Evolutionary conservation across 805 yeast genomes (phyloP).

Genomic region (Yamadazyma paraphyllophila): DNA sequence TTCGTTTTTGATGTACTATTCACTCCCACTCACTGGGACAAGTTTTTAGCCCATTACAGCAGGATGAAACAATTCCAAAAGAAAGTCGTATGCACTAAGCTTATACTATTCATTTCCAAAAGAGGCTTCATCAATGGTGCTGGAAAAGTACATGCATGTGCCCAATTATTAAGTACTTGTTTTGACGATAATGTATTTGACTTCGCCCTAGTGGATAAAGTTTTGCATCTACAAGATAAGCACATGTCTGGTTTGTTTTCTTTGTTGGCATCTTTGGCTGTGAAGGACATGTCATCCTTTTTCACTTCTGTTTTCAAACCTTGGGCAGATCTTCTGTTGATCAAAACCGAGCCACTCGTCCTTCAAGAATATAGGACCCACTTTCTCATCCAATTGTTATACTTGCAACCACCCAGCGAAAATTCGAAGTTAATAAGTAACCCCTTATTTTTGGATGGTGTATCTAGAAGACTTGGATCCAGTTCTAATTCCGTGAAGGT

Average conservation of each 20-base stretch:
- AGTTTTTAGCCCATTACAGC: conserved; percentile 14
- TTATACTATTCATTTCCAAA: conserved; percentile 13
- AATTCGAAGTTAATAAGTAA: not conserved
- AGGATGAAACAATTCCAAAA: conserved; percentile 27
- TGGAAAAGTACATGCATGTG: conserved; percentile 6
- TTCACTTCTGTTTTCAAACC: conserved; percentile 4
- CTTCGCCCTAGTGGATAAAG: conserved; percentile 19
- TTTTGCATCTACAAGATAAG: conserved; percentile 15
- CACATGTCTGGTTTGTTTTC: conserved; percentile 19
- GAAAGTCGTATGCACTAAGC: conserved; percentile 19
- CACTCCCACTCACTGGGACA: conserved; percentile 18
- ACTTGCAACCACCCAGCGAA: not conserved
- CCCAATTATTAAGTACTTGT: not conserved
- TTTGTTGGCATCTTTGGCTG: not conserved
- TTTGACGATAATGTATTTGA: conserved; percentile 10
- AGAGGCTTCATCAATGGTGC: conserved; percentile 4
- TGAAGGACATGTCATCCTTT: not conserved
- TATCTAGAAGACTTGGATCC: conserved; percentile 56
- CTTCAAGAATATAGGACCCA: conserved; percentile 51
- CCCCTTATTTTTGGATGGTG: conserved; percentile 43
- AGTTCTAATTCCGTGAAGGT: conserved; percentile 43
- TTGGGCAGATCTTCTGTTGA: conserved; percentile 28
- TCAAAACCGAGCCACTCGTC: conserved; percentile 39
- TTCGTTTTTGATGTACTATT: conserved; percentile 25
- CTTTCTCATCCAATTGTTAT: conserved; percentile 36